phyloP scores from a whole-genome alignment of 2,329 filamentous ascomycete genomes.

The Colletotrichum tabaci region DNA sequence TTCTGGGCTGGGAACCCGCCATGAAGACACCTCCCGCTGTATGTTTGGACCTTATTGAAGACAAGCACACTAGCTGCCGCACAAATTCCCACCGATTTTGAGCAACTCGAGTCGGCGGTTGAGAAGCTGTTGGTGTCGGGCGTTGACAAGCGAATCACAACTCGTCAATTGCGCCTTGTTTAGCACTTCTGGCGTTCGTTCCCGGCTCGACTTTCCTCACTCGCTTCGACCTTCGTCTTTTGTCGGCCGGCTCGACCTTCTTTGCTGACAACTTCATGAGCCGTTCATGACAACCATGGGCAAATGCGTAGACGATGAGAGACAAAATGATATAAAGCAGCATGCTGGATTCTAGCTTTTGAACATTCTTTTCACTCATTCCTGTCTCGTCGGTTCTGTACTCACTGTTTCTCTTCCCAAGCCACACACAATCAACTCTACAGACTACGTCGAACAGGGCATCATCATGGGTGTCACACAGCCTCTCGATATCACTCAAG shows the following conservation, averaged over 20 bases:
- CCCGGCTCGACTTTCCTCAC: conserved; percentile 1
- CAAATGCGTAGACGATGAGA: not conserved
- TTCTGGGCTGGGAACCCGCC: no score
- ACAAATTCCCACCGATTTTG: not conserved
- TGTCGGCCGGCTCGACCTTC: conserved; percentile 16
- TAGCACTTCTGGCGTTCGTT: not conserved
- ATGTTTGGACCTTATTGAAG: no score
- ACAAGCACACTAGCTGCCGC: no score
- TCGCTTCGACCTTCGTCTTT: not conserved
- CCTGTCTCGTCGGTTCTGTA: not conserved
- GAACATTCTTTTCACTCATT: not conserved
- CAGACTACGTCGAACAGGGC: not conserved
- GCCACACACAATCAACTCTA: not conserved
- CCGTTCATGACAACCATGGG: not conserved
- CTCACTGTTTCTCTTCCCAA: not conserved
- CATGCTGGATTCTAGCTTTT: not conserved
- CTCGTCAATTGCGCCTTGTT: not conserved
- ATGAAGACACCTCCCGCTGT: no score
- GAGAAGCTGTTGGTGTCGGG: not conserved
- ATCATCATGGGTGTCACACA: not conserved
- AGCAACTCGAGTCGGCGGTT: not conserved
- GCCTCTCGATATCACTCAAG: conserved; percentile 46
- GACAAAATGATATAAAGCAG: not conserved
- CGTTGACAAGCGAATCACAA: not conserved
- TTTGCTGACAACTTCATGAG: not conserved